phyloP scores from a whole-genome alignment of 306 rosid species.

The Dalbergia cultrata region DNA sequence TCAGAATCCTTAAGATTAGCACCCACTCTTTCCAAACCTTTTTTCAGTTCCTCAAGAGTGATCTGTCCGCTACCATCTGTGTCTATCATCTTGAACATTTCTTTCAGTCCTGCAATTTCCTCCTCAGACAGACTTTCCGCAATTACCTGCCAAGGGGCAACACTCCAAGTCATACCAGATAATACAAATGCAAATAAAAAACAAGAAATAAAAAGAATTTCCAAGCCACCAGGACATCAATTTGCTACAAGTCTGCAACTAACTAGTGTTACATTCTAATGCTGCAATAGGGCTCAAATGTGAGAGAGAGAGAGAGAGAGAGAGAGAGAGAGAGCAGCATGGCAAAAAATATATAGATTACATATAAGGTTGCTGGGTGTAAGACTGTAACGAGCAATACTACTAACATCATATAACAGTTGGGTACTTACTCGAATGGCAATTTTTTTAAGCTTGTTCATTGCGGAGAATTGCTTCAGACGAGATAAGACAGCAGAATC shows the following conservation, averaged over 20 bases:
- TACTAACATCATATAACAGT: constrained; percentile 37
- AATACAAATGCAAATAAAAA: constrained; percentile 14
- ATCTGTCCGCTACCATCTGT: constrained; percentile 90
- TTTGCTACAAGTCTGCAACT: not conserved
- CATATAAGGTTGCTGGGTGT: constrained; percentile 2
- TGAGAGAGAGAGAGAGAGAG: not conserved
- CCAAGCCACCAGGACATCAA: not conserved
- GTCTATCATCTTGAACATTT: constrained; percentile 96
- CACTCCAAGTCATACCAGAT: constrained; percentile 47
- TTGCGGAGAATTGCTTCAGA: constrained; percentile 95
- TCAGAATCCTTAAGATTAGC: constrained; percentile 81
- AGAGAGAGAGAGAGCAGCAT: not conserved
- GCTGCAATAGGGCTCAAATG: constrained; percentile 8
- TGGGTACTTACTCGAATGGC: constrained; percentile 85
- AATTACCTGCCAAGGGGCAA: constrained; percentile 68
- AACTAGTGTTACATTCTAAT: not conserved
- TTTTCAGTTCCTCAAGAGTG: constrained; percentile 87
- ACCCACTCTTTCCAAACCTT: constrained; percentile 89
- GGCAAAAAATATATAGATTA: not conserved
- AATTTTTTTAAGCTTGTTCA: constrained; percentile 87
- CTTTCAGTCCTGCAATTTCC: constrained; percentile 93
- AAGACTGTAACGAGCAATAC: not conserved
- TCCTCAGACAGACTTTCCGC: constrained; percentile 94
- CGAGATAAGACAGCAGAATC: constrained; percentile 93
- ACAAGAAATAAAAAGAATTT: constrained; percentile 3